Evolutionary conservation across 2,329 filamentous ascomycete genomes (phyloP).

Genomic region (Fusarium verrucosum): DNA sequence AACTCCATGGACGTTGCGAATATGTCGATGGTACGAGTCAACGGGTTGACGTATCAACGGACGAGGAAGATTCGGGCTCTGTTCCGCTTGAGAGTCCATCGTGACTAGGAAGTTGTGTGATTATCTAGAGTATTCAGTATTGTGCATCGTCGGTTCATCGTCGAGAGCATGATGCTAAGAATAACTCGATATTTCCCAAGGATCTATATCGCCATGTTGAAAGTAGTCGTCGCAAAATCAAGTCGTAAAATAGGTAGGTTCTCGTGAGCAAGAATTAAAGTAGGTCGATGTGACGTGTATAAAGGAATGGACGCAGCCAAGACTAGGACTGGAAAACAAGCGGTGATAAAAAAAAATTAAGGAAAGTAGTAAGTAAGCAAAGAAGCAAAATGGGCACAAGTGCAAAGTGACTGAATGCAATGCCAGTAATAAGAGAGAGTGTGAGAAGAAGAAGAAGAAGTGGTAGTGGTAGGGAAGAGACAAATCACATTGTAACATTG

Average conservation of each 20-base stretch:
- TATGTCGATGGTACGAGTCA: slow-evolving; percentile 43
- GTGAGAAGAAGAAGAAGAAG: background rate
- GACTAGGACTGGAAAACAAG: slow-evolving; percentile 29
- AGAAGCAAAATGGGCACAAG: slow-evolving; percentile 20
- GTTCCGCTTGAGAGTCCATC: slow-evolving; percentile 37
- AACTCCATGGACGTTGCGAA: slow-evolving; percentile 41
- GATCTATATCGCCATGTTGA: slow-evolving; percentile 27
- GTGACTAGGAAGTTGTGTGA: slow-evolving; percentile 8
- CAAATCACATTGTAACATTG: slow-evolving; percentile 18
- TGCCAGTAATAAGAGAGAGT: no score
- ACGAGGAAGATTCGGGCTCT: slow-evolving; percentile 30
- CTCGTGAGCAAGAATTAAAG: slow-evolving; percentile 4
- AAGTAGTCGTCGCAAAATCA: background rate
- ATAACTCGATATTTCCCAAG: slow-evolving; percentile 2
- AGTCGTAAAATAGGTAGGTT: background rate
- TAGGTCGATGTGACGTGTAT: slow-evolving; percentile 2
- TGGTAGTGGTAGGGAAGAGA: slow-evolving; percentile 8
- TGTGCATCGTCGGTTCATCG: slow-evolving; percentile 23
- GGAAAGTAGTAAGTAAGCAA: slow-evolving; percentile 27
- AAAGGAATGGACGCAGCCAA: slow-evolving; percentile 38
- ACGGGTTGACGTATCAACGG: slow-evolving; percentile 37
- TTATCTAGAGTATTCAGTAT: slow-evolving; percentile 22
- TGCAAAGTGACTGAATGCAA: slow-evolving; percentile 2
- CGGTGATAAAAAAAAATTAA: slow-evolving; percentile 18
- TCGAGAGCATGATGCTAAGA: slow-evolving; percentile 28